Evolutionary conservation across 768 basidiomycete species (phyloP).

Genomic region (Xerocomellus amylosporus): DNA sequence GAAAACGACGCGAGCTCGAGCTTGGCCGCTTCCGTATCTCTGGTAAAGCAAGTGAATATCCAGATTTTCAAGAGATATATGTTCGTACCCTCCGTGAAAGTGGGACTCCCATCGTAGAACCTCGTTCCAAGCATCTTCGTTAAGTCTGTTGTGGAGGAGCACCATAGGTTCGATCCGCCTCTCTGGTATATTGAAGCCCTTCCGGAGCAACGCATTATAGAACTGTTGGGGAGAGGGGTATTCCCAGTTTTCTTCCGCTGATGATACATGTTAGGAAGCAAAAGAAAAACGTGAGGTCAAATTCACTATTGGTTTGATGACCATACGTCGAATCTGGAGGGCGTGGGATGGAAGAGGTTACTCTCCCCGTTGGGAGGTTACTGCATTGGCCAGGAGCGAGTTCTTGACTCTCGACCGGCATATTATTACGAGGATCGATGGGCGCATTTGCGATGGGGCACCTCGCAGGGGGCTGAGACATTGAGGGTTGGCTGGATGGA

Average conservation of each 20-base stretch:
- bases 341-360: slow-evolving; percentile 7
- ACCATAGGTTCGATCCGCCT: slow-evolving; percentile 1
- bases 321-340: slow-evolving; percentile 6
- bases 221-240: slow-evolving; percentile 14
- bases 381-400: background rate
- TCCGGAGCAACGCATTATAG: slow-evolving; percentile 12
- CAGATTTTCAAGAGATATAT: background rate
- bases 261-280: background rate
- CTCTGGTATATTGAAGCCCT: slow-evolving; percentile 8
- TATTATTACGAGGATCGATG: slow-evolving; percentile 9
- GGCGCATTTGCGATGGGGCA: slow-evolving; percentile 1
- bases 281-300: background rate
- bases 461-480: slow-evolving; percentile 2
- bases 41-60: background rate
- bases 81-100: slow-evolving; percentile 13
- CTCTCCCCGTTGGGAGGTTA: background rate
- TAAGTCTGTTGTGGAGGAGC: slow-evolving; percentile 8
- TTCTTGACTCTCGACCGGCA: slow-evolving; percentile 12
- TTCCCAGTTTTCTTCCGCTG: slow-evolving; percentile 13
- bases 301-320: slow-evolving; percentile 12
- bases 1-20: slow-evolving; percentile 13
- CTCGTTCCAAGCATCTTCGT: slow-evolving; percentile 10
- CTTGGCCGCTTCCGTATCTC: slow-evolving; percentile 3
- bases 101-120: slow-evolving; percentile 14
- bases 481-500: background rate